These are phyloP conservation scores for Ambrosia hybrid DNA, from an alignment of 140 eudicot genomes.

Conservation along the genomic window DNA sequence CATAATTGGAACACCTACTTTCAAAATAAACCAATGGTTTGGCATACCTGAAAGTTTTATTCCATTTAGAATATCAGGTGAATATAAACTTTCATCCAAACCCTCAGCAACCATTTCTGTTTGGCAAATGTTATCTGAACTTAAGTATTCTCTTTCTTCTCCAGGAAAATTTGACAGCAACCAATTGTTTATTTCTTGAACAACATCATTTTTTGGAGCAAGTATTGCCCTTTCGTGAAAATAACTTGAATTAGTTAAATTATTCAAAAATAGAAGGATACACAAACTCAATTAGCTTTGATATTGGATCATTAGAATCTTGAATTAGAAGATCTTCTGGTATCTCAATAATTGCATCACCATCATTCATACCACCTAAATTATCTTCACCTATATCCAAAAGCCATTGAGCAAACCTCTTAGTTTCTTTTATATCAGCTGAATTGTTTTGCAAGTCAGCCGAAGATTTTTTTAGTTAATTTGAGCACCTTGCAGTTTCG, in stretches of 20 bases:
- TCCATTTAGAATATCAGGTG: too few species aligned
- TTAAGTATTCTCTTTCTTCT: neutral
- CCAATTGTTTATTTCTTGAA: neutral
- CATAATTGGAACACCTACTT: neutral
- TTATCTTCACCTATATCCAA: too few species aligned
- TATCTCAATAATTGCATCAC: too few species aligned
- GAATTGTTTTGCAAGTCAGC: too few species aligned
- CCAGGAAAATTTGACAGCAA: neutral
- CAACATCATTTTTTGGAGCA: neutral
- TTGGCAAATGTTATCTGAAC: neutral
- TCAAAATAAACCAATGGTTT: too few species aligned
- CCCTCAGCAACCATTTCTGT: too few species aligned
- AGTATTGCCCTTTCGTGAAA: neutral
- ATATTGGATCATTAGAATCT: neutral
- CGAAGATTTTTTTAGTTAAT: too few species aligned
- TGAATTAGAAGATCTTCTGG: too few species aligned
- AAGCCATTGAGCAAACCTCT: too few species aligned
- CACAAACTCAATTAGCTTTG: neutral
- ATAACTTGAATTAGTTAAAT: neutral
- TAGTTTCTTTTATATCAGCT: too few species aligned
- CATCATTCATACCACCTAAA: too few species aligned
- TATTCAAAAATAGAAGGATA: neutral
- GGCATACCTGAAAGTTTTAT: neutral
- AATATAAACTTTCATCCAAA: too few species aligned
- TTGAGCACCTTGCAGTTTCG: neutral